phyloP scores from a whole-genome alignment of 1,139 yeast genomes.

The Suhomyces terraborum region DNA sequence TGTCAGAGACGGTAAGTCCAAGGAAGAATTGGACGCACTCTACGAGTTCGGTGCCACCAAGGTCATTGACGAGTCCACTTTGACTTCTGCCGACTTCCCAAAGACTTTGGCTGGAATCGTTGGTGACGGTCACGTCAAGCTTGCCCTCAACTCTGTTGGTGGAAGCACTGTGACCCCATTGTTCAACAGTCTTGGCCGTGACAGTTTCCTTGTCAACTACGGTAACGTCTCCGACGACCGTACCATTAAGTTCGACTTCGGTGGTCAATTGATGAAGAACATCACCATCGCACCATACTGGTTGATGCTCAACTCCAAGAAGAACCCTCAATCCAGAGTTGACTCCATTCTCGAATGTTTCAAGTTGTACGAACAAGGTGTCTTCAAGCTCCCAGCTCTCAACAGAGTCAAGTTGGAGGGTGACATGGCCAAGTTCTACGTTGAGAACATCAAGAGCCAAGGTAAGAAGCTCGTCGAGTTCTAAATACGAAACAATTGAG shows the following conservation, averaged over 20 bases:
- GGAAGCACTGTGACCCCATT: conserved; percentile 29
- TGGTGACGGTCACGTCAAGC: conserved; percentile 25
- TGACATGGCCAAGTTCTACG: conserved; percentile 4
- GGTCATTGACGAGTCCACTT: conserved; percentile 31
- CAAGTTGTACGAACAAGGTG: conserved; percentile 18
- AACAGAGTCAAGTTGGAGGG: conserved; percentile 14
- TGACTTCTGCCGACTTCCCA: conserved; percentile 17
- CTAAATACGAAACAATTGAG: too few species aligned
- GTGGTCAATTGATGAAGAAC: conserved; percentile 23
- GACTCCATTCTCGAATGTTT: conserved; percentile 18
- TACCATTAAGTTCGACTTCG: conserved; percentile 16
- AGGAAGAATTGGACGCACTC: conserved; percentile 26
- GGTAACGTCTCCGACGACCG: conserved; percentile 24
- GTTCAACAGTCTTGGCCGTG: conserved; percentile 27
- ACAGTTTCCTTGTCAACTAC: conserved; percentile 33
- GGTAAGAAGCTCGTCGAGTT: conserved; percentile 14
- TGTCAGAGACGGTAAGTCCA: conserved; percentile 35
- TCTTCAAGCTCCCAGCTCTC: conserved; percentile 15
- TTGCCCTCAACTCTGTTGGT: conserved; percentile 39
- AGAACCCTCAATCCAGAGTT: conserved; percentile 21
- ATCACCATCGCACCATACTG: conserved; percentile 23
- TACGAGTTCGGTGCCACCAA: conserved; percentile 34
- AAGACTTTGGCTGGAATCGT: conserved; percentile 17
- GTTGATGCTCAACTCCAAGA: conserved; percentile 21
- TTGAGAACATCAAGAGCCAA: conserved; percentile 6